Base-by-base conservation (phyloP, 2,329 filamentous ascomycete genomes). In the Penicillium sp. region DNA sequence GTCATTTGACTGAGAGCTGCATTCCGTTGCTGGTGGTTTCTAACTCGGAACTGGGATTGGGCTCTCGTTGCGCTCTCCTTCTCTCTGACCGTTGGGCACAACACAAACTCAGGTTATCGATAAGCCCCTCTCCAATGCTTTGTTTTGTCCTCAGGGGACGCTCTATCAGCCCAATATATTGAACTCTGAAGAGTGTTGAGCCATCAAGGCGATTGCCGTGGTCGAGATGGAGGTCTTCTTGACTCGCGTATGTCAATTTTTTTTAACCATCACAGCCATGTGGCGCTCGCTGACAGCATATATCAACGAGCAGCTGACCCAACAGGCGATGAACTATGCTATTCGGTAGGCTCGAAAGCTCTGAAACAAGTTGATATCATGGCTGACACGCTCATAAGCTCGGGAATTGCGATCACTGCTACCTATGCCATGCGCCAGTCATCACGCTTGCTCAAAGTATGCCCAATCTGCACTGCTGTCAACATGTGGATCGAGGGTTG, bases 271-370 rank as follows among this genome's bases (percentile, higher is more conserved):
- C 14, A n/a, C 6, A 22, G 19, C 6, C 22, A 2, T 11, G 33
- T 46, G 40, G 13, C 11, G 27, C 24, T 19, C 14, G 24, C 50
- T 58, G 41, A 58, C 40, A 31, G 14, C 43, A 66, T 52, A 47
- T 60, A 68, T 55, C 22, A 63, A 44, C 41, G 55, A 52, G 54
- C 61, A 87, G 85, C 78, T 87, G 66, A 89, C 87, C 59, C 84
- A 88, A 67, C 91, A 96, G 78, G 91, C 91, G 51, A 89, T 96
- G 84, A 96, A 92, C 78, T 96, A 95, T 84, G 92, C 92, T 73
- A 93, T 97, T 69, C 83, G 90, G 76, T 78, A 72, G 54, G 63
- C 36, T 41, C 10, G 51, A 37, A 19, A 80, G 56, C 24, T 56
- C 41, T 50, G 1, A 16, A 19, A 16, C 37, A 10, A 24, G 43